Percentiles rank a stretch among this genome's conserved stretches.
Evolutionary conservation across 352 stramenopile genomes (phyloP).

Genomic region (Blastocystis sp.): DNA sequence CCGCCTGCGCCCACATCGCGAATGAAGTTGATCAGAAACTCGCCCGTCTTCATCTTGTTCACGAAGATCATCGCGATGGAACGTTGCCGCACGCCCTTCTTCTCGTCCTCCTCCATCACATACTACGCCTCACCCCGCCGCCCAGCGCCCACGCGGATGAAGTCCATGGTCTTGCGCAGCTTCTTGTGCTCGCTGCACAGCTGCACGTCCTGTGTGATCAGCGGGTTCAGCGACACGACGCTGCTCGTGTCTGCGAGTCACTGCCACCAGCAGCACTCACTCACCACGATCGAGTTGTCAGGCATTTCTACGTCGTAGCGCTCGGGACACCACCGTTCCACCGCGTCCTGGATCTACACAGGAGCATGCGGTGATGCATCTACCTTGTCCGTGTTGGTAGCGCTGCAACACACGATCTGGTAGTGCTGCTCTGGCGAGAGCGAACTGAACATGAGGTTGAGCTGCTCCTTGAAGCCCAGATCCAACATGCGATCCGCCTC

Average conservation of each 20-base stretch:
- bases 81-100: slow-evolving; percentile 3
- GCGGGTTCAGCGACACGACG: slow-evolving; percentile 15
- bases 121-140: background rate
- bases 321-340: slow-evolving; percentile 28
- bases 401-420: slow-evolving; percentile 29
- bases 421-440: background rate
- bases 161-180: slow-evolving; percentile 38
- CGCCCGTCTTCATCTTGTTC: slow-evolving; percentile 56
- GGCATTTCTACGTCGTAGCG: slow-evolving; percentile 13
- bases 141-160: slow-evolving; percentile 31
- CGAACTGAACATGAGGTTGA: slow-evolving; percentile 23
- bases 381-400: slow-evolving; percentile 20
- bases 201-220: slow-evolving; percentile 48
- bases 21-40: slow-evolving; percentile 6
- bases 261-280: background rate
- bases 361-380: background rate
- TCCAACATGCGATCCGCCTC: slow-evolving; percentile 55
- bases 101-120: slow-evolving; percentile 44
- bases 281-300: background rate
- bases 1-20: background rate
- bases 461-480: slow-evolving; percentile 49
- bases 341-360: background rate
- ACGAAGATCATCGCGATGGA: slow-evolving; percentile 43
- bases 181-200: slow-evolving; percentile 59
- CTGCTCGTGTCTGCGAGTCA: background rate